Conservation (phyloP, 306 rosid genomes). For the Acmispon strigosus region DNA sequence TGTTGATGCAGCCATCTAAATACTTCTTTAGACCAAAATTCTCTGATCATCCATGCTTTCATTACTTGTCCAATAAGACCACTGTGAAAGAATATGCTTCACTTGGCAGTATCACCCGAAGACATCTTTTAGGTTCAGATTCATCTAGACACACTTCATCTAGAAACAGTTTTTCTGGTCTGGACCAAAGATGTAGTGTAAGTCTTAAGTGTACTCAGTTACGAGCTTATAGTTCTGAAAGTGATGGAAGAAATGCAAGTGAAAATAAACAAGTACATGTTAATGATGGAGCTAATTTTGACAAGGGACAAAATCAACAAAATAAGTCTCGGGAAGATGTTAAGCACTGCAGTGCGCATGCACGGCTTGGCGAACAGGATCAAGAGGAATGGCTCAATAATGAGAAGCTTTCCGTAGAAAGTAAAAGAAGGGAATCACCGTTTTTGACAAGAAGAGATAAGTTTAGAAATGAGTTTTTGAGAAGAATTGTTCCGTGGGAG, state of each 20-base stretch:
- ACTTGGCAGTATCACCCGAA: conserved; percentile 34
- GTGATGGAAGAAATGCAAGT: conserved; percentile 84
- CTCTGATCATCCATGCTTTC: conserved; percentile 28
- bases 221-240: conserved; percentile 63
- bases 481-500: conserved; percentile 95
- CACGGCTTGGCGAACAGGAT: conserved; percentile 75
- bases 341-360: conserved; percentile 49
- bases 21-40: conserved; percentile 38
- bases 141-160: conserved; percentile 25
- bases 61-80: conserved; percentile 29
- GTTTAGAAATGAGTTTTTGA: conserved; percentile 71
- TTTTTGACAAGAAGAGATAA: conserved; percentile 67
- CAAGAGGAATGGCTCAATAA: conserved; percentile 84
- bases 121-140: conserved; percentile 34
- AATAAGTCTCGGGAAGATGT: conserved; percentile 43
- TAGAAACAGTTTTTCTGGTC: conserved; percentile 28
- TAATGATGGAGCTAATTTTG: conserved; percentile 43
- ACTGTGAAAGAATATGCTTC: conserved; percentile 26
- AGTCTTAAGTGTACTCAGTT: conserved; percentile 40
- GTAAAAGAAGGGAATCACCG: conserved; percentile 65
- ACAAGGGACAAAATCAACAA: conserved; percentile 36
- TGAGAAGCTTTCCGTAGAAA: conserved; percentile 64
- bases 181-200: conserved; percentile 22
- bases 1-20: conserved; percentile 51
- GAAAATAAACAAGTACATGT: conserved; percentile 60